phyloP scores from a whole-genome alignment of 1,284 basidiomycete genomes.

The Agroathelia rolfsii region DNA sequence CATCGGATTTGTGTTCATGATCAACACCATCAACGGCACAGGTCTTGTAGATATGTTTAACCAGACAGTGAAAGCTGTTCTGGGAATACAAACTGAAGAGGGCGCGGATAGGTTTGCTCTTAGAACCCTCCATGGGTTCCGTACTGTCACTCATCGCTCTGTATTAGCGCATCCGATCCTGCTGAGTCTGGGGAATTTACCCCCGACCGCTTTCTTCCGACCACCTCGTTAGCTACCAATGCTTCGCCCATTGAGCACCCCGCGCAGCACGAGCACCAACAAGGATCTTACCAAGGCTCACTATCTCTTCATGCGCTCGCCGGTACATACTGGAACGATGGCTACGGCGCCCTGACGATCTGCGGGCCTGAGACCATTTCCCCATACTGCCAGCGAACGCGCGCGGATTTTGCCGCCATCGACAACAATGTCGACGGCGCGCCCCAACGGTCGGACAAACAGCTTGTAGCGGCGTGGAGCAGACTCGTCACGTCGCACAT shows the following conservation, averaged over 20 bases:
- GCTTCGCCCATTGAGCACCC: no score
- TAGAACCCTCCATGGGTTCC: no score
- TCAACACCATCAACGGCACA: slow-evolving; percentile 19
- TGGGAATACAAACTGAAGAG: slow-evolving; percentile 6
- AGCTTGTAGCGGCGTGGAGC: slow-evolving; percentile 20
- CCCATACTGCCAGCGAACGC: slow-evolving; percentile 15
- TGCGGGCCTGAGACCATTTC: slow-evolving; percentile 20
- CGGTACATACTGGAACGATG: slow-evolving; percentile 25
- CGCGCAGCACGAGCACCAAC: neutral
- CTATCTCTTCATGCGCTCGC: slow-evolving; percentile 13
- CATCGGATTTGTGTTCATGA: slow-evolving; percentile 20
- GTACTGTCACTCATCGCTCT: no score
- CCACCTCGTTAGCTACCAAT: no score
- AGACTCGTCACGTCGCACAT: slow-evolving; percentile 20
- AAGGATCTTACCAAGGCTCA: neutral
- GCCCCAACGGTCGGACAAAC: slow-evolving; percentile 1
- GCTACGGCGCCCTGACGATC: slow-evolving; percentile 26
- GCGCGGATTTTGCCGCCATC: slow-evolving; percentile 19
- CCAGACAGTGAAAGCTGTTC: slow-evolving; percentile 13
- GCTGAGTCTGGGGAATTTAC: no score
- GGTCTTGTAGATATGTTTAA: slow-evolving; percentile 9
- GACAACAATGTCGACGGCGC: slow-evolving; percentile 7
- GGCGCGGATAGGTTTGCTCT: neutral
- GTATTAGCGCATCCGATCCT: no score
- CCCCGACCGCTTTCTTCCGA: no score